Base-by-base conservation (phyloP, 225 moss, liverwort and hornwort genomes). In the Polytrichum commune region DNA sequence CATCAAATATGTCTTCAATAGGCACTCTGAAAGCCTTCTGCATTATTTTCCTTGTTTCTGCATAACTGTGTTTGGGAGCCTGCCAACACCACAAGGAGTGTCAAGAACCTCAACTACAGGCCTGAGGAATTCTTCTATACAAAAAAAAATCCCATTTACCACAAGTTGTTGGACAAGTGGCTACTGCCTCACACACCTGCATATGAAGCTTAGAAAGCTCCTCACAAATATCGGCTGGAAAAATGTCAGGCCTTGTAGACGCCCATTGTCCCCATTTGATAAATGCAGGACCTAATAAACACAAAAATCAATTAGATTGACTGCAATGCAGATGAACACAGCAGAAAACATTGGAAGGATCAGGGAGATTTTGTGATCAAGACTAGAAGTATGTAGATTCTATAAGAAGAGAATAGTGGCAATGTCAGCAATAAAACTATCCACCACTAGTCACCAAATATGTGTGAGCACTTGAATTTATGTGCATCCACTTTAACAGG, bases 201-300 rank as follows among this genome's bases (percentile, higher is more conserved):
- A 93, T 93, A 26, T 96, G 96, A 63, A 96, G 84, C 73, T 87
- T 93, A 74, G 96, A 80, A 6, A 96, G 80, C 69, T 83, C 85
- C 38, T 92, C 87, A 62, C 96, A 96, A 69, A 93, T 62, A 74
- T 96, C 96, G 53, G 81, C 82, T 5, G 93, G 84, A 69, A 96
- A 96, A 63, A 96, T 79, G 78, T 96, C 96, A 66, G 96, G 96
- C 30, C 91, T 89, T 55, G 96, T 96, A 61, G 96, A 89, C 64
- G 96, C 96, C 96, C 96, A 96, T 74, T 96, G 96, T 77, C 93
- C 96, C 96, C 96, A 96, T 64, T 96, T 96, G 68, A 93, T 96
- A 67, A 96, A 96, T 18, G 96, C 96, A 78, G 96, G 96, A 69
- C 96, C 96, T 96, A 32, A 16, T 19, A 54, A 13, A 3, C 68